phyloP scores from a whole-genome alignment of 768 basidiomycete species.

The Gloeopeniophorella convolvens region DNA sequence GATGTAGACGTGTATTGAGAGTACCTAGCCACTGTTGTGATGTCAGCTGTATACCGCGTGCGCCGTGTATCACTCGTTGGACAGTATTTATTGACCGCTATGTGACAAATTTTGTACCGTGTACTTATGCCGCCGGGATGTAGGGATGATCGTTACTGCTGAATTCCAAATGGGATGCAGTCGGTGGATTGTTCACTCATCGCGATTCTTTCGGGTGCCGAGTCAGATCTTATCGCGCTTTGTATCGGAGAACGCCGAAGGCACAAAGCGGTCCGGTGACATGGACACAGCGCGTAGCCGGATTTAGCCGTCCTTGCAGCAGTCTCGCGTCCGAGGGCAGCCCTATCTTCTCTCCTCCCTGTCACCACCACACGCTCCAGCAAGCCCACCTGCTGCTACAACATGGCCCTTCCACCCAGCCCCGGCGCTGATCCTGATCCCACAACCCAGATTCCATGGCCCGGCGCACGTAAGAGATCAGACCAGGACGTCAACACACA shows the following conservation, averaged over 20 bases:
- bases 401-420: conserved; percentile 56
- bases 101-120: background rate
- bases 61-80: conserved; percentile 4
- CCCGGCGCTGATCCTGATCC: conserved; percentile 60
- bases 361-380: background rate
- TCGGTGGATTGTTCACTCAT: too few relatives aligned
- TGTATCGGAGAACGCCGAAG: too few relatives aligned
- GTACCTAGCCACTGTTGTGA: background rate
- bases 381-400: background rate
- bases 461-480: conserved; percentile 28
- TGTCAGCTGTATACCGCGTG: background rate
- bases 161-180: too few relatives aligned
- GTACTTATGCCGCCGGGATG: too few relatives aligned
- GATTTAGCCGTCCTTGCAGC: too few relatives aligned
- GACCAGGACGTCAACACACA: conserved; percentile 19
- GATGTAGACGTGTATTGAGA: conserved; percentile 15
- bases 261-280: too few relatives aligned
- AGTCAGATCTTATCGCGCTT: too few relatives aligned
- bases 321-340: too few relatives aligned
- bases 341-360: background rate
- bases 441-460: conserved; percentile 78
- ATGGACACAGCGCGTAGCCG: too few relatives aligned
- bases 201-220: too few relatives aligned
- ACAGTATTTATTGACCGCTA: background rate
- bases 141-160: too few relatives aligned